Percentiles rank a stretch among this genome's conserved stretches.
These are phyloP conservation scores for Leptographium wingfieldii DNA, from an alignment of 2,329 filamentous ascomycete genomes.

Conservation along the genomic window DNA sequence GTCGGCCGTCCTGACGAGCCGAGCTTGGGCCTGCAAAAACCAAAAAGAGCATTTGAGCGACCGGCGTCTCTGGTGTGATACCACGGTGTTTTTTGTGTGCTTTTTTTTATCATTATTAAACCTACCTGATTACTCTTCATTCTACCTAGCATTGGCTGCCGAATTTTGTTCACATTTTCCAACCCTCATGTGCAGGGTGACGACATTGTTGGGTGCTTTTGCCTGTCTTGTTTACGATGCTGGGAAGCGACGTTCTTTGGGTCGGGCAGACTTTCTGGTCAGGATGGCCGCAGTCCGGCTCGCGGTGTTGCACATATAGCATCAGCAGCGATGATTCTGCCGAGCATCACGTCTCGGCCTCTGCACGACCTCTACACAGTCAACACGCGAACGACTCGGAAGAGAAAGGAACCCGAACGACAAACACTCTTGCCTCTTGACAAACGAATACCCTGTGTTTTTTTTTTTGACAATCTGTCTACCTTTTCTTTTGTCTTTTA, in stretches of 20 bases:
- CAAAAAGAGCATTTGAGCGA: slow-evolving; percentile 5
- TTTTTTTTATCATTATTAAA: background rate
- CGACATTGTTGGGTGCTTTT: slow-evolving; percentile 10
- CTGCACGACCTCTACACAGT: background rate
- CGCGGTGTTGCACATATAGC: background rate
- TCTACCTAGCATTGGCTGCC: slow-evolving; percentile 1
- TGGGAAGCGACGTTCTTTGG: background rate
- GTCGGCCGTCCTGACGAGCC: background rate
- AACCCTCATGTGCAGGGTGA: background rate
- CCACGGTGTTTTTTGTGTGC: slow-evolving; percentile 7
- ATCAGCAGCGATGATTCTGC: background rate
- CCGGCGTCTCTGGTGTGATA: slow-evolving; percentile 11
- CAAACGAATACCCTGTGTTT: background rate
- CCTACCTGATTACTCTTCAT: background rate
- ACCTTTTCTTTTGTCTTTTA: background rate
- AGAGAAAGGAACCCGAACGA: background rate
- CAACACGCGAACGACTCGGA: background rate
- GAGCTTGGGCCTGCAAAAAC: background rate
- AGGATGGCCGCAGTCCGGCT: no score
- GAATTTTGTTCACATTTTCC: slow-evolving; percentile 1
- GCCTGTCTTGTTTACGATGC: background rate
- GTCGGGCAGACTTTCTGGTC: background rate
- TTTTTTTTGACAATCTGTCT: background rate
- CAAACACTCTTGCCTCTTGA: background rate
- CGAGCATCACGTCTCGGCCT: background rate